Evolutionary conservation across 1,139 yeast genomes (phyloP), one percentile per base, ranked within the genome.

Genomic region (Trichomonascaceae sp.): DNA sequence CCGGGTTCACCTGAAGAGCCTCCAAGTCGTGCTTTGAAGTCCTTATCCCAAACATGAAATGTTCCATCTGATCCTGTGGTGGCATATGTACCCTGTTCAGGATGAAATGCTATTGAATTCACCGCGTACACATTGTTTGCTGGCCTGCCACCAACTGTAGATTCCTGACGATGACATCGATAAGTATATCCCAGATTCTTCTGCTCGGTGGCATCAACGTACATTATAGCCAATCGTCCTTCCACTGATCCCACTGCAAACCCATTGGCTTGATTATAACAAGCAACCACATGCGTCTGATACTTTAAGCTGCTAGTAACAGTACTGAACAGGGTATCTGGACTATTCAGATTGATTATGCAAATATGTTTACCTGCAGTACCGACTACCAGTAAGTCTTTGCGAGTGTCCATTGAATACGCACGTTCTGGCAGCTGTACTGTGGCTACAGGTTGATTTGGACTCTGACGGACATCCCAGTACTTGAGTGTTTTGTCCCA

Each of bases 61-160:
- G 95, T 79, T 15, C 99, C 99, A 70, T 95, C 99, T 43, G 95
- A 81, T 12, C 99, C 99, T 0, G 96, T 95, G 5, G 99, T 95
- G 53, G 85, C 84, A 70, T 95, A 86, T 1, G 99, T 90, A 45
- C 96, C 96, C 69, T 84, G 85, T 15, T 80, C 74, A 3, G 99
- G 99, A 67, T 95, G 98, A 75, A 91, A 88, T 17, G 82, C 77
- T 52, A 93, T 85, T 52, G 87, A 79, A 68, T 90, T 89, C 49
- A 95, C 84, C 0, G 96, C 76, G 66, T 83, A 93, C 41, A 91
- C 83, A 30, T 83, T 79, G 12, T 68, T 64, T n/a, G 68, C 67
- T 74, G 86, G 60, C 17, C 45, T 18, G 5, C 41, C 50, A 73
- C 69, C 47, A 70, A 71, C 58, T 65, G 71, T 22, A 2, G 64